Conservation (phyloP, 2,329 filamentous ascomycete genomes). For the Epichloe sp. region DNA sequence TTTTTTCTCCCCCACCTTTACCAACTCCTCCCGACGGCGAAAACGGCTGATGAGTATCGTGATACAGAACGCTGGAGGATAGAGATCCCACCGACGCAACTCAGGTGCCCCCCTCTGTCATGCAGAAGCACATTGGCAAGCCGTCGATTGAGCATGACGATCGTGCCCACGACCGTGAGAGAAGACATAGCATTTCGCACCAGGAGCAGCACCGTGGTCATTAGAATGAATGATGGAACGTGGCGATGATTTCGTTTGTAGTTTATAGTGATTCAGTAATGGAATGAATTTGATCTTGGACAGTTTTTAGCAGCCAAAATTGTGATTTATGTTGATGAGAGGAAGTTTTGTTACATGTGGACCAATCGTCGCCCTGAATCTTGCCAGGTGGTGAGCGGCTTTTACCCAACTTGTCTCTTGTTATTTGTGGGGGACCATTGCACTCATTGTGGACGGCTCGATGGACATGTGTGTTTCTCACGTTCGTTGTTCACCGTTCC, state of each 20-base stretch:
- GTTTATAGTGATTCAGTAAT: neutral
- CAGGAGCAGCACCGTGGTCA: slow-evolving; percentile 37
- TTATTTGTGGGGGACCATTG: too few relatives aligned
- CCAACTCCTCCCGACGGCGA: neutral
- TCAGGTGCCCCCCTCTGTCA: slow-evolving; percentile 44
- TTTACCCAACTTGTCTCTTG: too few relatives aligned
- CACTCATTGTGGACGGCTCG: too few relatives aligned
- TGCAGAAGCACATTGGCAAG: slow-evolving; percentile 33
- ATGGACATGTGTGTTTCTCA: too few relatives aligned
- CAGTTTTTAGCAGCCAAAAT: too few relatives aligned
- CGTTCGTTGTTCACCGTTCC: too few relatives aligned
- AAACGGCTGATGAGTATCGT: neutral
- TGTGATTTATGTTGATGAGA: too few relatives aligned
- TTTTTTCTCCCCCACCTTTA: too few relatives aligned
- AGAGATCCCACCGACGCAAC: slow-evolving; percentile 42
- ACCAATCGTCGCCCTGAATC: too few relatives aligned
- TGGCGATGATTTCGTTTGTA: neutral
- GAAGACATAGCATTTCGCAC: slow-evolving; percentile 33
- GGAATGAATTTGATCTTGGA: slow-evolving; percentile 3
- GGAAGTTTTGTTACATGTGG: too few relatives aligned
- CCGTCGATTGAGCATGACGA: slow-evolving; percentile 33
- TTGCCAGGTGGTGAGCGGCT: too few relatives aligned
- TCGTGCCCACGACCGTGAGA: slow-evolving; percentile 26
- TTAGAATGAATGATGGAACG: slow-evolving; percentile 14
- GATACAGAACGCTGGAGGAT: slow-evolving; percentile 3